Conservation (phyloP, 1,139 yeast species). For the Ogataea hybrid region DNA sequence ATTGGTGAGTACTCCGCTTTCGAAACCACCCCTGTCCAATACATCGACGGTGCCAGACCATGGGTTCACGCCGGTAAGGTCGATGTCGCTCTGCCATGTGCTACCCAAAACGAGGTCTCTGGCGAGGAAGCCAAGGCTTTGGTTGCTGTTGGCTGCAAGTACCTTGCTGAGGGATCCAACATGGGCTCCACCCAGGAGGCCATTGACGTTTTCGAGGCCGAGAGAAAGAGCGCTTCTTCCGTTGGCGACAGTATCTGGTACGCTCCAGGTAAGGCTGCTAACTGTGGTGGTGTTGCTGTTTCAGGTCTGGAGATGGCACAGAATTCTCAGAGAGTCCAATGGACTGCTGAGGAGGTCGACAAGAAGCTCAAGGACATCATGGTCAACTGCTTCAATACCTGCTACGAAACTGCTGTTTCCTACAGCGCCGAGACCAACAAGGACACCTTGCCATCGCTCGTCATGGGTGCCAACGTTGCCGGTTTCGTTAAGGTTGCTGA, state of each 20-base stretch:
- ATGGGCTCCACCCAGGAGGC: constrained; percentile 99
- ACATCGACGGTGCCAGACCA: constrained; percentile 93
- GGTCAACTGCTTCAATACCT: constrained; percentile 90
- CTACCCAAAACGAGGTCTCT: constrained; percentile 97
- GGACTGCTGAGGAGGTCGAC: constrained; percentile 92
- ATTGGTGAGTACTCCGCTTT: constrained; percentile 59
- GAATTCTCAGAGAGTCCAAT: constrained; percentile 88
- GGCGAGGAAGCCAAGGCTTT: constrained; percentile 96
- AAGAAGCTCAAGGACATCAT: constrained; percentile 82
- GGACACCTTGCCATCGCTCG: constrained; percentile 81
- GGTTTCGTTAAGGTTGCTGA: constrained; percentile 98
- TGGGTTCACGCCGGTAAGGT: constrained; percentile 91
- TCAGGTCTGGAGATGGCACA: constrained; percentile 99
- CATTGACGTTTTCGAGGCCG: constrained; percentile 87
- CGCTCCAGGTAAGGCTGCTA: constrained; percentile 99
- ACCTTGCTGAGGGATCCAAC: constrained; percentile 97
- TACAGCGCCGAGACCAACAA: constrained; percentile 69
- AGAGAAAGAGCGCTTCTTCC: constrained; percentile 54
- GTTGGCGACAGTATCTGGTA: constrained; percentile 74
- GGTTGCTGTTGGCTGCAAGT: constrained; percentile 88
- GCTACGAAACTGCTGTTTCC: constrained; percentile 81
- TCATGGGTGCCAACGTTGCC: constrained; percentile 98
- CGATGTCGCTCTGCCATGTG: constrained; percentile 96
- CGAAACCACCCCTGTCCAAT: constrained; percentile 58
- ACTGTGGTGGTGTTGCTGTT: constrained; percentile 99